Conservation (phyloP, 805 yeast genomes). For the Metschnikowia sp. region DNA sequence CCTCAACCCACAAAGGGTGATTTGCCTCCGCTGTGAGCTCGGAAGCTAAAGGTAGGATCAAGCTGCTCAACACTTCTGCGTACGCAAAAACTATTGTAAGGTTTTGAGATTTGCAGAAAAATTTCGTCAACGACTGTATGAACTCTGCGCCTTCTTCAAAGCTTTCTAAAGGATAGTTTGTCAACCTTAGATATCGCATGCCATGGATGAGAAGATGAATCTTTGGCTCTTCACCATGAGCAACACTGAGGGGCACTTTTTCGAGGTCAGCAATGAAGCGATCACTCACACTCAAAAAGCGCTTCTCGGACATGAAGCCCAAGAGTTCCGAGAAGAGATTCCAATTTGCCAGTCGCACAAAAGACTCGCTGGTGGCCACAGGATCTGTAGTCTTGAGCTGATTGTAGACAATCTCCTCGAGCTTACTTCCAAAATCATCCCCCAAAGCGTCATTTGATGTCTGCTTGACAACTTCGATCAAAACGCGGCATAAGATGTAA, state of each 20-base stretch:
- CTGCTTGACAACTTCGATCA: conserved; percentile 89
- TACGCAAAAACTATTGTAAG: conserved; percentile 70
- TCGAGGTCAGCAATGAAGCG: conserved; percentile 91
- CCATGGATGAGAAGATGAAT: conserved; percentile 80
- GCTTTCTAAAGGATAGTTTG: conserved; percentile 80
- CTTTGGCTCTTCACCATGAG: conserved; percentile 46
- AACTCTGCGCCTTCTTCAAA: conserved; percentile 95
- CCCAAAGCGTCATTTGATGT: conserved; percentile 72
- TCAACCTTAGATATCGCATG: conserved; percentile 78
- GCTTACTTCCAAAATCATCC: conserved; percentile 72
- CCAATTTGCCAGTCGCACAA: conserved; percentile 91
- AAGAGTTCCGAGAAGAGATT: conserved; percentile 81
- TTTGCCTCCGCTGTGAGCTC: conserved; percentile 89
- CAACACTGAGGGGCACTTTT: conserved; percentile 52
- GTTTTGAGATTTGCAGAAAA: conserved; percentile 64
- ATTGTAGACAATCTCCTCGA: conserved; percentile 91
- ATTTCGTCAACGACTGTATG: conserved; percentile 78
- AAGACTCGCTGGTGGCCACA: conserved; percentile 52
- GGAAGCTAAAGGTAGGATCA: conserved; percentile 80
- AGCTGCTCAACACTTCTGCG: conserved; percentile 74
- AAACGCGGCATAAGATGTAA: conserved; percentile 83
- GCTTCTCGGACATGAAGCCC: conserved; percentile 84
- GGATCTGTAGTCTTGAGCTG: conserved; percentile 90
- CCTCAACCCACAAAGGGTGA: conserved; percentile 92
- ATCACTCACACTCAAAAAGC: conserved; percentile 87